Conservation (phyloP, 176 grass and related monocot species). For the Lolium rigidum region DNA sequence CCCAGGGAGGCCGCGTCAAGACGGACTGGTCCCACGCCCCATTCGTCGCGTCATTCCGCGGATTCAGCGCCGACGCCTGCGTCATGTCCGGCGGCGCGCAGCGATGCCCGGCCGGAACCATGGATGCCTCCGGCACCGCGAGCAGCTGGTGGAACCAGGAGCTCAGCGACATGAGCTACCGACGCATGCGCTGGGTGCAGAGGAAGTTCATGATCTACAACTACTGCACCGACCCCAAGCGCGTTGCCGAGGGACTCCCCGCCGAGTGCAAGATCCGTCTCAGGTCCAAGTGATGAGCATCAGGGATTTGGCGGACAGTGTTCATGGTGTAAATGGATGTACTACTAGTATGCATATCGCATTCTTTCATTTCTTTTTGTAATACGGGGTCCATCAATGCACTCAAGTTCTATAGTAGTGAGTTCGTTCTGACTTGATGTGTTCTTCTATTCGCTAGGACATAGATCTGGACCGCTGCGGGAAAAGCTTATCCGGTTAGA, state of each 20-base stretch:
- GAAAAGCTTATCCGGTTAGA: conserved; percentile 1
- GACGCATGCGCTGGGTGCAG: conserved; percentile 61
- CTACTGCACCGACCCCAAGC: conserved; percentile 75
- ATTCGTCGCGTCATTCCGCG: conserved; percentile 66
- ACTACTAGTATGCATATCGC: conserved; percentile 2
- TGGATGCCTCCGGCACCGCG: no score
- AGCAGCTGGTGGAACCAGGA: conserved; percentile 76
- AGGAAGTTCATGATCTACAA: conserved; percentile 90
- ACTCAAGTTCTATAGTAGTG: conserved; percentile 14
- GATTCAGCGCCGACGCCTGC: conserved; percentile 78
- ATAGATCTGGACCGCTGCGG: background rate
- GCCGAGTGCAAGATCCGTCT: conserved; percentile 70
- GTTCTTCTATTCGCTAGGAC: background rate
- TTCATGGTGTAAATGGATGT: conserved; percentile 44
- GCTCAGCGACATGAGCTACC: conserved; percentile 56
- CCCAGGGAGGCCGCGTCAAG: conserved; percentile 76
- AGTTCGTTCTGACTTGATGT: background rate
- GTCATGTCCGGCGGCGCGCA: conserved; percentile 18
- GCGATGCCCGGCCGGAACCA: no score
- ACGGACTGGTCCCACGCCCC: conserved; percentile 83
- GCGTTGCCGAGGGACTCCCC: conserved; percentile 65
- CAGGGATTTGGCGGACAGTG: no score
- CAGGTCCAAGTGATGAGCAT: background rate
- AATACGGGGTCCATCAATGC: background rate
- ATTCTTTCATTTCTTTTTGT: conserved; percentile 56